Evolutionary conservation across 2,329 filamentous ascomycete species (phyloP).

Genomic region (Colletotrichum euphorbiae): DNA sequence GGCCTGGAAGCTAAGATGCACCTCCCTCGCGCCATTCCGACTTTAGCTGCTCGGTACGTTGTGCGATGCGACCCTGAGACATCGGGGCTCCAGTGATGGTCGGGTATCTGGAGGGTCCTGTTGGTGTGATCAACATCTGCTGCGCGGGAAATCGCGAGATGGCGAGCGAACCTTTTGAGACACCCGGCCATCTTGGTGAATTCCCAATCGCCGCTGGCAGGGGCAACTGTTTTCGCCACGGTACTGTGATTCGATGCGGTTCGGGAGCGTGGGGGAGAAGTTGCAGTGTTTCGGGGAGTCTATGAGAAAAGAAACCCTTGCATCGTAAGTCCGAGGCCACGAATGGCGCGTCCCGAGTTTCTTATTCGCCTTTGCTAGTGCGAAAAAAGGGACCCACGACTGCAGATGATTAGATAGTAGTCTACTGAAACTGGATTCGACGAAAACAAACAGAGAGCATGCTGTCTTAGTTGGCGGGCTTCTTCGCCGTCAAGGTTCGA

Average conservation of each 20-base stretch:
- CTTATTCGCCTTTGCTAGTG: too few relatives aligned
- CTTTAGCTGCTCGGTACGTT: slow-evolving; percentile 32
- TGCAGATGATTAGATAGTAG: too few relatives aligned
- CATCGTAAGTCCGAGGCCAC: slow-evolving; percentile 7
- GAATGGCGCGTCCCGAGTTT: slow-evolving; percentile 5
- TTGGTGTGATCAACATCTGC: slow-evolving; percentile 10
- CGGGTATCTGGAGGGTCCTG: slow-evolving; percentile 1
- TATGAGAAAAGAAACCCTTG: slow-evolving; percentile 11
- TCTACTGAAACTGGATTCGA: too few relatives aligned
- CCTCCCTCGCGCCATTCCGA: slow-evolving; percentile 28
- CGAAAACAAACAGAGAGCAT: too few relatives aligned
- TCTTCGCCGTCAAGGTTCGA: too few relatives aligned
- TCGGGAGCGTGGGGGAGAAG: not conserved
- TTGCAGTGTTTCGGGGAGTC: not conserved
- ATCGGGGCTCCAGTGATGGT: not conserved
- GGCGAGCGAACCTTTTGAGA: not conserved
- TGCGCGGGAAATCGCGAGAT: not conserved
- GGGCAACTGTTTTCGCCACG: slow-evolving; percentile 19
- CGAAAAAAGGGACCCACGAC: too few relatives aligned
- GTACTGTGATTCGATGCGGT: not conserved
- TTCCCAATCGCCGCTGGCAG: slow-evolving; percentile 24
- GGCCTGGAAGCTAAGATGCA: slow-evolving; percentile 16
- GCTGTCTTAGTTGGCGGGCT: too few relatives aligned
- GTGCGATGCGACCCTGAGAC: slow-evolving; percentile 32
- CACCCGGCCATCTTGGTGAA: not conserved